Evolutionary conservation across 148 eudicot species (phyloP).

Genomic region (Rhododendron mucronatum): DNA sequence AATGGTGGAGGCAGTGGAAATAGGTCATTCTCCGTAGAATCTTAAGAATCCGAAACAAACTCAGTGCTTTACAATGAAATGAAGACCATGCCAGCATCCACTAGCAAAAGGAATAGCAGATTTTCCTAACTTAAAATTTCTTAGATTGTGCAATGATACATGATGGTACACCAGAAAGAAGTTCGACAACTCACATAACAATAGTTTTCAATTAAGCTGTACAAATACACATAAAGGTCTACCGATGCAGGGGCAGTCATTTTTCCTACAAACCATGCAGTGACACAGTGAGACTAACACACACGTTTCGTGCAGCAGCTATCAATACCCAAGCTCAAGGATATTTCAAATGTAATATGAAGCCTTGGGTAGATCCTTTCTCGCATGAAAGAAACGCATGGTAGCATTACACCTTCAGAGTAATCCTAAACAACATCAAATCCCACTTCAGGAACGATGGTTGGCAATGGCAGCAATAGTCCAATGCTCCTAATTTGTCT

Average conservation of each 20-base stretch:
- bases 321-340: slow-evolving; percentile 8
- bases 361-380: not conserved
- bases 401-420: not conserved
- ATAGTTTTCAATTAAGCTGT: not conserved
- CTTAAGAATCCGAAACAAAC: not conserved
- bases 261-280: not conserved
- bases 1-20: not conserved
- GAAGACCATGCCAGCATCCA: not conserved
- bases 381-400: not conserved
- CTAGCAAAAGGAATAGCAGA: not conserved
- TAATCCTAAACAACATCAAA: not conserved
- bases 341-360: not conserved
- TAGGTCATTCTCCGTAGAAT: not conserved
- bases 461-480: not conserved
- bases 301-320: not conserved
- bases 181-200: not conserved
- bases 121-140: not conserved
- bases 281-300: not conserved
- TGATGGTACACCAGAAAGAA: not conserved
- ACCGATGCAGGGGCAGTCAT: not conserved
- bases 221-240: not conserved
- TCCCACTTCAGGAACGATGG: not conserved
- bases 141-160: not conserved
- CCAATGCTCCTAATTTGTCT: not conserved
- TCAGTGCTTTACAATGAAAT: no score